phyloP scores from a whole-genome alignment of 257 asterid genomes.

The Fraxinus anomala region DNA sequence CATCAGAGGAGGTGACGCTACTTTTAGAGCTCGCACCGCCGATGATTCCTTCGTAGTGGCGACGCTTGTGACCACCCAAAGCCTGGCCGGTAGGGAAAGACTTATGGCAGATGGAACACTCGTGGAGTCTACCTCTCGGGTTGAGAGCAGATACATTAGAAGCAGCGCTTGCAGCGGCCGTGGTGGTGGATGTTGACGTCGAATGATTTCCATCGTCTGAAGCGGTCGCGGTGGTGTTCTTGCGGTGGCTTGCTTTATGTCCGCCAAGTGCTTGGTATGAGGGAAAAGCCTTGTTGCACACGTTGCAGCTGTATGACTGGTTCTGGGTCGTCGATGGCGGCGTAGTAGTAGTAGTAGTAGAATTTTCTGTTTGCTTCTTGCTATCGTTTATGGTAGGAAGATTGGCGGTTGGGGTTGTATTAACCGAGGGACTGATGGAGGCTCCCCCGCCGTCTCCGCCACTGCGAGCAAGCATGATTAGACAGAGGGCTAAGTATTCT shows the following conservation, averaged over 20 bases:
- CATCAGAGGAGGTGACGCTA: slow-evolving; percentile 44
- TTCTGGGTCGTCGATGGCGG: slow-evolving; percentile 13
- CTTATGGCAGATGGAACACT: slow-evolving; percentile 65
- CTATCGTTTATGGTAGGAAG: neutral
- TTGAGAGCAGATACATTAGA: slow-evolving; percentile 35
- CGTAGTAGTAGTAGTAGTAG: slow-evolving; percentile 2
- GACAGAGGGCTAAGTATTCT: slow-evolving; percentile 66
- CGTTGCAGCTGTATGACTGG: slow-evolving; percentile 53
- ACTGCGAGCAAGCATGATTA: slow-evolving; percentile 65
- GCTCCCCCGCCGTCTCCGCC: slow-evolving; percentile 18
- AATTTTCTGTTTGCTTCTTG: neutral
- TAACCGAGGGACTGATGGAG: neutral
- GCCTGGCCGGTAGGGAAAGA: slow-evolving; percentile 86
- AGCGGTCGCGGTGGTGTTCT: slow-evolving; percentile 20
- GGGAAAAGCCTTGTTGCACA: slow-evolving; percentile 57
- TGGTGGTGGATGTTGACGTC: slow-evolving; percentile 19
- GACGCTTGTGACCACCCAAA: slow-evolving; percentile 92
- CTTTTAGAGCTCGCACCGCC: slow-evolving; percentile 30
- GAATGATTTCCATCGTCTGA: slow-evolving; percentile 38
- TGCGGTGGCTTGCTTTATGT: slow-evolving; percentile 95
- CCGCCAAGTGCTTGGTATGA: slow-evolving; percentile 93
- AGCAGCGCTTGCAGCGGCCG: slow-evolving; percentile 21
- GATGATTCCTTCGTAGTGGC: slow-evolving; percentile 75
- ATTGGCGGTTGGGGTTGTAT: neutral
- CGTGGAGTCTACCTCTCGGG: slow-evolving; percentile 70